Evolutionary conservation across 768 basidiomycete genomes (phyloP), one percentile per base, ranked within the genome.

Genomic region (Tephrocybe sp.): DNA sequence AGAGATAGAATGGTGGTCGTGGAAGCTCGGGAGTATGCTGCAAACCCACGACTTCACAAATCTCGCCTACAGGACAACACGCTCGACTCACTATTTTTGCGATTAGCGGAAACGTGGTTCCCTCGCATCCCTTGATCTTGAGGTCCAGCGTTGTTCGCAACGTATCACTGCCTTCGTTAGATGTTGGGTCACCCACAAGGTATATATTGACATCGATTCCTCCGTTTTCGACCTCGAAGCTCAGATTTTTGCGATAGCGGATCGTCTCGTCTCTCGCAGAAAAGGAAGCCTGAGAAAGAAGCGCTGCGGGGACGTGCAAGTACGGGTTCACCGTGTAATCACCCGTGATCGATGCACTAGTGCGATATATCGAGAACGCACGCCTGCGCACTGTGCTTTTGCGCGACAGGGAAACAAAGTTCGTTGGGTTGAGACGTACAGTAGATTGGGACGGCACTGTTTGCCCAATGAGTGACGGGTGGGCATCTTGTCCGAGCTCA

Each of bases 141-240:
- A 69, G 54, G 46, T 67, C 66, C 41, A 72, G 56, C 13, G 64
- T 60, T 9, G 68, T 70, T 24, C 64, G 62, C 21, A 54, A 28
- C n/a, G 55, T 46, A 16, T 35, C 38, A 38, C 21, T n/a, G 15
- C 25, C 16, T 40, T 27, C 35, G 19, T 46, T 44, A 21, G 32
- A 36, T 5, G 39, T 18, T 2, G 52, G 57, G 34, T 62, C 58
- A 41, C 56, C 53, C 4, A 72, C 56, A n/a, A 77, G 62, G 48
- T 67, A 64, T 34, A 80, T 63, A 18, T 76, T 68, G 8, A 73
- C 74, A 26, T 73, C 64, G 3, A 80, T 71, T 1, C 69, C 70
- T 1, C 74, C 68, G 45, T 68, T 66, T 52, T 66, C 66, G 0
- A 74, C 72, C 44, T 64, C 66, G 28, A 79, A 56, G 7, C 55